These are phyloP conservation scores for Blepharisma japonicum DNA, from an alignment of 73 alveolate species.

Conservation along the genomic window DNA sequence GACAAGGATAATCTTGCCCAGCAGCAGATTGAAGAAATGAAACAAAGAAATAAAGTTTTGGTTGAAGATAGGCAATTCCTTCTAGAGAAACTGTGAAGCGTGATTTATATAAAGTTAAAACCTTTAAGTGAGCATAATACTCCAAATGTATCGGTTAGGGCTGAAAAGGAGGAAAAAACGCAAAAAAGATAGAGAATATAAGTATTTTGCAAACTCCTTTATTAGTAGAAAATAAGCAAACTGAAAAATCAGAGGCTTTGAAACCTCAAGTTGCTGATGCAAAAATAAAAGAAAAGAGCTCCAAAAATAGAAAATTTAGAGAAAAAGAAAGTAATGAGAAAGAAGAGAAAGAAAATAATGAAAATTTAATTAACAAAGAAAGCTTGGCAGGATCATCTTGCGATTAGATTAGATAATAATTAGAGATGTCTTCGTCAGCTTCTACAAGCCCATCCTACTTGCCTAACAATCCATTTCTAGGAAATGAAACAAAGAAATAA, in stretches of 20 bases:
- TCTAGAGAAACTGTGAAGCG: constrained; percentile 34
- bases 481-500: too few relatives aligned
- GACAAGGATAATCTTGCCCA: constrained; percentile 72
- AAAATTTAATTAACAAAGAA: background rate
- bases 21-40: constrained; percentile 49
- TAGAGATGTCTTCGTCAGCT: too few relatives aligned
- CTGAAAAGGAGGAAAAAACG: background rate
- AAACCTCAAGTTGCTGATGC: background rate
- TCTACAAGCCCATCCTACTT: too few relatives aligned
- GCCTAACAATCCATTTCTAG: too few relatives aligned
- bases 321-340: constrained; percentile 11
- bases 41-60: constrained; percentile 34
- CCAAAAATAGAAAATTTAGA: background rate
- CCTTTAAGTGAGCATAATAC: constrained; percentile 18
- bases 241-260: background rate
- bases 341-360: background rate
- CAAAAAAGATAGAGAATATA: too few relatives aligned
- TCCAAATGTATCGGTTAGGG: constrained; percentile 14
- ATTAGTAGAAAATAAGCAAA: too few relatives aligned
- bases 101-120: background rate
- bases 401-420: background rate
- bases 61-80: constrained; percentile 36
- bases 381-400: constrained; percentile 4
- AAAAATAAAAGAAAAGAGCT: too few relatives aligned
- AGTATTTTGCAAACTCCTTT: too few relatives aligned